Base-by-base conservation (phyloP, 2,329 filamentous ascomycete genomes). In the Fusarium nanum region DNA sequence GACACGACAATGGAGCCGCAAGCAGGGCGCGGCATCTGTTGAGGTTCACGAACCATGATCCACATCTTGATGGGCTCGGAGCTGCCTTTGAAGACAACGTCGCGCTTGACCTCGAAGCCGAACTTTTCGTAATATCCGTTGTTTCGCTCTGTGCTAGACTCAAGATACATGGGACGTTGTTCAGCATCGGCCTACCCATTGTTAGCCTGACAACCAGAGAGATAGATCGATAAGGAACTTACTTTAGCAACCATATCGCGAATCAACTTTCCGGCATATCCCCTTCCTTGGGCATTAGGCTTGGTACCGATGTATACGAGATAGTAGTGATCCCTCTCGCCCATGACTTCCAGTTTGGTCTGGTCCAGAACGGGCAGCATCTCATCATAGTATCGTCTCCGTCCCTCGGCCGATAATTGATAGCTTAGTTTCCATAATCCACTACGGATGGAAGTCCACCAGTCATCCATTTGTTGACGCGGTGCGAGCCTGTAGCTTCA, bases 231-330 rank as follows among this genome's bases (percentile, higher is more conserved):
- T 22, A 25, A 30, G 28, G 14, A 41, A 81, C 83, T 67, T 80
- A 90, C 89, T 83, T 85, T 84, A 46, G 80, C 81, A 55, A 90
- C 89, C 81, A 93, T 90, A 76, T 92, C 84, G 77, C 89, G 85
- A 69, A 96, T 88, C 67, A 94, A 84, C 81, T 88, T 90, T 71
- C 85, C 85, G 18, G 89, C 92, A 78, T 93, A 93, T 13, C 93
- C 93, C 73, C 90, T 90, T 49, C 92, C 88, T 65, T 91, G 88
- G 7, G 90, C 88, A 66, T 84, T 85, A 34, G 91, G 89, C 78
- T 90, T 91, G 53, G 92, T 94, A 67, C 93, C 93, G 66, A 97
- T 84, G 79, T 95, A 96, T 49, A 94, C 92, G 57, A 97, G 88
- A 78, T 96, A 96, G 86, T 92, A 96, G 76, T 84, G 78, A 76